Percentiles rank a stretch among this genome's conserved stretches.
phyloP scores from a whole-genome alignment of 768 basidiomycete species.

The Kwoniella dendrophila region DNA sequence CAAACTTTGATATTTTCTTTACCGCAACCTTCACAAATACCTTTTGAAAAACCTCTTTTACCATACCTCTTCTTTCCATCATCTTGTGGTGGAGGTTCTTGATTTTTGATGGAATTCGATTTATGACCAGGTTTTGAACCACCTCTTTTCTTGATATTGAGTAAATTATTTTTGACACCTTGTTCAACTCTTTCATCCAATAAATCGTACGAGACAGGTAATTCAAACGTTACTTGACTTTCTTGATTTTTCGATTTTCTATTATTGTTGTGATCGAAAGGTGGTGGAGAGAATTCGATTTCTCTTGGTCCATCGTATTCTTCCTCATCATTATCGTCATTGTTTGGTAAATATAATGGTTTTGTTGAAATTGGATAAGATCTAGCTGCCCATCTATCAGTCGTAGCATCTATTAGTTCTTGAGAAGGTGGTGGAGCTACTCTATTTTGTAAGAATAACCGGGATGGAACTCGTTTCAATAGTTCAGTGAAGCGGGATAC shows the following conservation, averaged over 20 bases:
- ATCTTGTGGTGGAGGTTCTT: no score
- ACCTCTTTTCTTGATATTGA: constrained; percentile 21
- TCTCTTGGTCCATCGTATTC: not conserved
- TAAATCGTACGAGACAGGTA: constrained; percentile 44
- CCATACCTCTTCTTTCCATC: constrained; percentile 16
- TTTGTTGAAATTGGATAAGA: constrained; percentile 44
- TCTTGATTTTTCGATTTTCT: constrained; percentile 27
- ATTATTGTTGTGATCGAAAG: constrained; percentile 4
- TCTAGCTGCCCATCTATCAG: constrained; percentile 45
- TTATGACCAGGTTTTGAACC: constrained; percentile 12
- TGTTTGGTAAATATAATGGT: constrained; percentile 25
- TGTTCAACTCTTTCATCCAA: constrained; percentile 45
- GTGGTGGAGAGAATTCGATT: constrained; percentile 17
- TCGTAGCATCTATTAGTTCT: constrained; percentile 36
- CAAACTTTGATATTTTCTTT: constrained; percentile 36
- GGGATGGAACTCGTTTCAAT: constrained; percentile 26
- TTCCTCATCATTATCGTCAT: constrained; percentile 34
- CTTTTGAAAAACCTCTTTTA: constrained; percentile 26
- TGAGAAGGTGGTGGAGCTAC: constrained; percentile 15
- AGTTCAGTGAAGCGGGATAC: constrained; percentile 23
- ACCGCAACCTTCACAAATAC: constrained; percentile 46
- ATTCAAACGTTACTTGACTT: constrained; percentile 41
- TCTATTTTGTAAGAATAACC: constrained; percentile 36
- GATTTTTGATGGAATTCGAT: no score
- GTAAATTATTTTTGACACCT: constrained; percentile 26